These are phyloP conservation scores for Leptographium radiaticola DNA, from an alignment of 2,329 filamentous ascomycete species.

Conservation along the genomic window DNA sequence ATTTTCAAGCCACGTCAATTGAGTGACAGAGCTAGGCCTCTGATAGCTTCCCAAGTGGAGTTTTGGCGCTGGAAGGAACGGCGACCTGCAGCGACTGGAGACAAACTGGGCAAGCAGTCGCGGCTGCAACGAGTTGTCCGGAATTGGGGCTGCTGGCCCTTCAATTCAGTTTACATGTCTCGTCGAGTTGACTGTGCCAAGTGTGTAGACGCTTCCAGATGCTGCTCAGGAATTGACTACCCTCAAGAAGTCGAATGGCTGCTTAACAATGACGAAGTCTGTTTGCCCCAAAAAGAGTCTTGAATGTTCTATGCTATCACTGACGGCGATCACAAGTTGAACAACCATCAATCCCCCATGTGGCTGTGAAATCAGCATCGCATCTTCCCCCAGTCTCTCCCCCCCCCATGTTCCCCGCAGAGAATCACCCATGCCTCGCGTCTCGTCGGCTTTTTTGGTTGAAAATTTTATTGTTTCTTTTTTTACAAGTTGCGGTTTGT, in stretches of 20 bases:
- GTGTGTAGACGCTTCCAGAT: neutral
- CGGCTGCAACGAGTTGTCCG: too few relatives aligned
- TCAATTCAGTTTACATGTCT: too few relatives aligned
- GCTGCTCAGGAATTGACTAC: neutral
- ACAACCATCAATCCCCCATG: neutral
- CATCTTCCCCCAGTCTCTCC: neutral
- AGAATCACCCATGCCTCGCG: neutral
- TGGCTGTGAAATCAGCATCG: neutral
- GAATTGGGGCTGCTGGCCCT: too few relatives aligned
- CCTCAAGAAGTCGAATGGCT: neutral
- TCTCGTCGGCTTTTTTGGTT: neutral
- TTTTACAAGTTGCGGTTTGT: slow-evolving; percentile 6
- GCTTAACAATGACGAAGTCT: neutral
- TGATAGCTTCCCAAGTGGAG: neutral
- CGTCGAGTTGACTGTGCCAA: too few relatives aligned
- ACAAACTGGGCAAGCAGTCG: too few relatives aligned
- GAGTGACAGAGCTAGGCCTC: neutral
- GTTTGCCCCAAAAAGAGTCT: neutral
- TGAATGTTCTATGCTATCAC: neutral
- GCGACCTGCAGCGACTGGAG: neutral
- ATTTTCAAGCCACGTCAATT: neutral
- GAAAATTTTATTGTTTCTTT: slow-evolving; percentile 4
- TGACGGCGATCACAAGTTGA: neutral
- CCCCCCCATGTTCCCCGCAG: neutral
- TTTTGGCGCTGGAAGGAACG: neutral